Base-by-base conservation (phyloP, 371 early-diverging fungal species). In the Coemansia sp. region DNA sequence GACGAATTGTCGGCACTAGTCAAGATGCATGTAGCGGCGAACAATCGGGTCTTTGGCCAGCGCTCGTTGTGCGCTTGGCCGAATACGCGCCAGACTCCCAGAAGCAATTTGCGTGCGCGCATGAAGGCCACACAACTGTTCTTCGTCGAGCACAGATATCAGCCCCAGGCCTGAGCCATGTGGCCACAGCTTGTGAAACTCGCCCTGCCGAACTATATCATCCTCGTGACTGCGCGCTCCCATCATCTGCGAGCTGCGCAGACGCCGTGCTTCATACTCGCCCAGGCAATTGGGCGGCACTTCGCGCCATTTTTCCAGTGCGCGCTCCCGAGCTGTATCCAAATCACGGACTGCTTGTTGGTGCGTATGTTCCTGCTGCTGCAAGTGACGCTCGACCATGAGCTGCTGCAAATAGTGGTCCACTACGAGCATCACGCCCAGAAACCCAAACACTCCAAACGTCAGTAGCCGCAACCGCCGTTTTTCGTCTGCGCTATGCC, bases 121-220 rank as follows among this genome's bases (percentile, higher is more conserved):
- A 9, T 23, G 48, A n/a, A 70, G 23, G n/a, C 75, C 75, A 20
- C 75, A 70, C 18, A 74, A 60, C 64, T 74, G 70, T 14, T 6
- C 18, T 5, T 69, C 71, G 42, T 52, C 28, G 25, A 74, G 67
- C 63, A 74, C n/a, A 26, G 75, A 66, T 51, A 74, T 44, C 6
- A 74, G 71, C 9, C 75, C 75, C 5, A 74, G 67, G 16, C 70
- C 74, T 16, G 59, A 14, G 2, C 74, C 74, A 23, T 69, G 14
- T 28, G 74, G 70, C 74, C 73, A 73, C 26, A 72, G 59, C 20
- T 37, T 39, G 11, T 50, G 65, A 12, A 60, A 64, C 33, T 68
- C 72, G 16, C 50, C 69, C 25, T 61, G 61, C 12, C 14, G 42
- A 48, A 33, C 39, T 3, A 23, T 20, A 8, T 44, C 62, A 3